Conservation (phyloP, 805 yeast genomes). For the Wickerhamiella parazyma region DNA sequence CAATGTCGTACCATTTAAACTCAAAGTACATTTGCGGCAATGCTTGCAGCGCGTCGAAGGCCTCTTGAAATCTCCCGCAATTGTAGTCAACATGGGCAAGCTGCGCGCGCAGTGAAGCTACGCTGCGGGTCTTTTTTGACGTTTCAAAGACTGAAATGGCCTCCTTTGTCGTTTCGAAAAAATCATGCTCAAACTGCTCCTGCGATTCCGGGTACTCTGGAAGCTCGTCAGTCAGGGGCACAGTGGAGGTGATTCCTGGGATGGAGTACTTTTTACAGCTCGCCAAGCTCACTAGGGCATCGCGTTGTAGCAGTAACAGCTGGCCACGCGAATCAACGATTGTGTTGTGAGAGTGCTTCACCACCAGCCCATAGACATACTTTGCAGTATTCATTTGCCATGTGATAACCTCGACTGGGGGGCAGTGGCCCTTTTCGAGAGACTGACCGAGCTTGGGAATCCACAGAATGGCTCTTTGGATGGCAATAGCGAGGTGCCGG, state of each 20-base stretch:
- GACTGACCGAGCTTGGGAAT: slow-evolving; percentile 3
- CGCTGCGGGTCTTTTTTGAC: slow-evolving; percentile 46
- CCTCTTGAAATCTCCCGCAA: slow-evolving; percentile 40
- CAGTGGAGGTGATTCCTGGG: slow-evolving; percentile 23
- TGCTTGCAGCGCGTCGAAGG: slow-evolving; percentile 49
- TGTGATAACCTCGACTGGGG: neutral
- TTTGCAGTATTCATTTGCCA: slow-evolving; percentile 10
- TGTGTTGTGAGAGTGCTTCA: slow-evolving; percentile 8
- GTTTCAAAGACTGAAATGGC: slow-evolving; percentile 40
- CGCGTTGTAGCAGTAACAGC: slow-evolving; percentile 29
- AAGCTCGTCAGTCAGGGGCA: slow-evolving; percentile 13
- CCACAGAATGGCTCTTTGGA: slow-evolving; percentile 7
- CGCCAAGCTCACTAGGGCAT: slow-evolving; percentile 25
- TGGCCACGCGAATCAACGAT: slow-evolving; percentile 30
- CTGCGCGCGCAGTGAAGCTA: slow-evolving; percentile 65
- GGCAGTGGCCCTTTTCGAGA: neutral
- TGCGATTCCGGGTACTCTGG: slow-evolving; percentile 20
- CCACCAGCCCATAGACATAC: slow-evolving; percentile 4
- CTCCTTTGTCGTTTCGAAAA: slow-evolving; percentile 40
- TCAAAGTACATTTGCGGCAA: slow-evolving; percentile 55
- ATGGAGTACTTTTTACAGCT: slow-evolving; percentile 20
- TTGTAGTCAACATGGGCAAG: slow-evolving; percentile 58
- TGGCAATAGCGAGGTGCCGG: slow-evolving; percentile 18
- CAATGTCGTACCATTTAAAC: slow-evolving; percentile 65
- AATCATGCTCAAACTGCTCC: slow-evolving; percentile 30